A percentile compares a stretch with the other conserved stretches of the same genome.
Evolutionary conservation across 495 filamentous ascomycete species (phyloP).

Genomic region (Amniculicola lignicola): DNA sequence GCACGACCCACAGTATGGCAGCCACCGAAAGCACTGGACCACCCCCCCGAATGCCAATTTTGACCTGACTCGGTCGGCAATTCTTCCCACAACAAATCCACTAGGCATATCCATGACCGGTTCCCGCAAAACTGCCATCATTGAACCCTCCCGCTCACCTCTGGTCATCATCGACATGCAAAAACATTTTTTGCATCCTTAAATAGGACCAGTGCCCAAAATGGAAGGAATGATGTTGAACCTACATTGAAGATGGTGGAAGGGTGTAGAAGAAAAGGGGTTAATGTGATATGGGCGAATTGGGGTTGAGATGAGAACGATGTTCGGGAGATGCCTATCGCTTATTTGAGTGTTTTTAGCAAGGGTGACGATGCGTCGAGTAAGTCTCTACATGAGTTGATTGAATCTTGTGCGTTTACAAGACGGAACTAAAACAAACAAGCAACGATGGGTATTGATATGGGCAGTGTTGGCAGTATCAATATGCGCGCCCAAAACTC

Average conservation of each 20-base stretch:
- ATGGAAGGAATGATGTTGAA: constrained; percentile 37
- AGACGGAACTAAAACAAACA: not conserved
- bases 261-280: constrained; percentile 45
- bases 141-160: constrained; percentile 47
- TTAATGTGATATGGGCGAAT: constrained; percentile 58
- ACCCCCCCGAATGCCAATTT: constrained; percentile 17
- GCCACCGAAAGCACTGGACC: constrained; percentile 31
- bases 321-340: constrained; percentile 38
- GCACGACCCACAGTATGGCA: too few species aligned
- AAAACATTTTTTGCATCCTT: constrained; percentile 55
- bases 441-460: constrained; percentile 28
- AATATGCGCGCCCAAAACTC: constrained; percentile 34
- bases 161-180: constrained; percentile 61
- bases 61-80: constrained; percentile 34
- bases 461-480: constrained; percentile 39
- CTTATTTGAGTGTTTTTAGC: constrained; percentile 39
- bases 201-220: constrained; percentile 37
- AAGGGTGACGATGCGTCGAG: not conserved
- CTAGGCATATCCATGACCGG: constrained; percentile 34
- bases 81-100: constrained; percentile 26
- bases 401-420: constrained; percentile 14
- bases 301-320: constrained; percentile 55
- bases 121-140: constrained; percentile 23
- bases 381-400: constrained; percentile 5
- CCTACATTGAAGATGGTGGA: constrained; percentile 43